These are phyloP conservation scores for Aureobasidium zeae DNA, from an alignment of 2,329 filamentous ascomycete genomes.

Conservation along the genomic window DNA sequence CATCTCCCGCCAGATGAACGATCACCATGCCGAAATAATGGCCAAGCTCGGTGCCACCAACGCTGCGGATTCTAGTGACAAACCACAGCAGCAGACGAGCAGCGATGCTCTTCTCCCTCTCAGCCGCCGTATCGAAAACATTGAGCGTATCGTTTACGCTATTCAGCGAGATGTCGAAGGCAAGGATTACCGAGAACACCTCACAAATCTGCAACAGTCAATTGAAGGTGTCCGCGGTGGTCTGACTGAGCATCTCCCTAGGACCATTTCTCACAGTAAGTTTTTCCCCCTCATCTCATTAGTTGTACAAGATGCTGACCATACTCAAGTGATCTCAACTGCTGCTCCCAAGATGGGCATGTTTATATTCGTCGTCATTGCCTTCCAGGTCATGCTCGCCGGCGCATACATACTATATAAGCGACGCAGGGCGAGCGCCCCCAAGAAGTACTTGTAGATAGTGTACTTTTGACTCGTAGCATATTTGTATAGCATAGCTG, in stretches of 20 bases:
- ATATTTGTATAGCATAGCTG: conserved; percentile 1
- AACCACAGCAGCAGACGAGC: not conserved
- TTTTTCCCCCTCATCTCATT: conserved; percentile 7
- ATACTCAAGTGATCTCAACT: conserved; percentile 39
- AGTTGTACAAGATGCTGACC: not conserved
- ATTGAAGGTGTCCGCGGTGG: conserved; percentile 46
- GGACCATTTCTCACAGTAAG: conserved; percentile 43
- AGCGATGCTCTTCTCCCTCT: conserved; percentile 18
- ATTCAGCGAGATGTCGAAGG: conserved; percentile 47
- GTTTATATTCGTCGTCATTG: conserved; percentile 62
- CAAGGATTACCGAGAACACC: conserved; percentile 48
- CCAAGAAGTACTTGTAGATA: conserved; percentile 78
- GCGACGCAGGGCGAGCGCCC: conserved; percentile 60
- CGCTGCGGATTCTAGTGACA: conserved; percentile 1
- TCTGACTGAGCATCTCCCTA: conserved; percentile 43
- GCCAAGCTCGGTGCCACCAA: conserved; percentile 2
- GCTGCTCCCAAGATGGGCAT: conserved; percentile 50
- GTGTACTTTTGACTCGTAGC: not conserved
- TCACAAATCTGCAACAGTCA: conserved; percentile 45
- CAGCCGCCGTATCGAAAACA: conserved; percentile 41
- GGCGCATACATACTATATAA: conserved; percentile 70
- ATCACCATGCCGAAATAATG: conserved; percentile 48
- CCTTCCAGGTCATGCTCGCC: conserved; percentile 62
- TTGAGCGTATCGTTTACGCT: conserved; percentile 43
- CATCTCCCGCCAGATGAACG: conserved; percentile 44